Evolutionary conservation across 2,329 filamentous ascomycete genomes (phyloP), one percentile per base, ranked within the genome.

Genomic region (Phaeosphaeria sp.): DNA sequence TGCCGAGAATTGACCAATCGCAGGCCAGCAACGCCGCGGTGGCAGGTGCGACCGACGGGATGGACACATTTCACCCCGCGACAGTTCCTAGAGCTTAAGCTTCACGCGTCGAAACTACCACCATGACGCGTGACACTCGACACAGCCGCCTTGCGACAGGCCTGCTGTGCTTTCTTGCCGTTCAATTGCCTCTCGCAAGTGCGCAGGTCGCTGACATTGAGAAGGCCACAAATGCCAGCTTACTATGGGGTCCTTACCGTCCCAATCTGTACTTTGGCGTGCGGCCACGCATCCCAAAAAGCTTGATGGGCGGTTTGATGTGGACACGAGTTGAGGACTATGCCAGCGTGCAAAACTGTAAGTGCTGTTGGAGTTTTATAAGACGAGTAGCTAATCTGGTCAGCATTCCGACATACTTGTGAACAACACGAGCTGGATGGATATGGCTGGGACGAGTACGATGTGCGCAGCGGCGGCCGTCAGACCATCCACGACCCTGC

Each of bases 401-500:
- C 73, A 95, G 92, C 89, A 68, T 90, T 97, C 69, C 89, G 95
- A 64, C 93, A 97, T 77, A 97, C 95, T 0, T 99, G 95, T 79
- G 95, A 98, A 77, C 95, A 99, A 77, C 87, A 95, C 76, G 92
- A 96, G 75, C 96, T 99, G 85, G 90, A 88, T 48, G 94, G 94
- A 55, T 99, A 99, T 77, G 95, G 95, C 61, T 99, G 95, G 95
- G 93, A 98, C 71, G 92, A 96, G 75, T 99, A 96, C 77, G 95
- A 99, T 78, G 89, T 93, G 21, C 86, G 95, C 56, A 90, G 85
- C 55, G 95, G 95, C 61, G 95, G 95, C 55, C 84, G 91, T 21
- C 92, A 99, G 78, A 91, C 90, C 0, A 94, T 99, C 58, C 92
- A 96, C 73, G 95, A 99, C 76, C 88, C 89, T 53, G 90, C 87